Conservation (phyloP, 768 basidiomycete species). For the Hygrocybe coccinea region DNA sequence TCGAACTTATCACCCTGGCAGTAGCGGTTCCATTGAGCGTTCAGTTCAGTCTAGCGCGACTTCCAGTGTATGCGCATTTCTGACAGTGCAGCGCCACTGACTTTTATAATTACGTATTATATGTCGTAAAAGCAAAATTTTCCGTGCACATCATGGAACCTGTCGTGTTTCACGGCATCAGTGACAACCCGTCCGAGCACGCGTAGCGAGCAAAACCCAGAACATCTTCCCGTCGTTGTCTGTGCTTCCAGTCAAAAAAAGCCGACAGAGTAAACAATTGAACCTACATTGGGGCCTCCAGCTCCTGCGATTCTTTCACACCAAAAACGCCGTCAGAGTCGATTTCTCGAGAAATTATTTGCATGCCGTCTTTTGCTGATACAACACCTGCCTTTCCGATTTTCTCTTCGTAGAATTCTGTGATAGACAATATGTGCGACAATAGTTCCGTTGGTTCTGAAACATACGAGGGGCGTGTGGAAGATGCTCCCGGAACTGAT, state of each 20-base stretch:
- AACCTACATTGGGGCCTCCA: constrained; percentile 44
- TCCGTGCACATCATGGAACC: no score
- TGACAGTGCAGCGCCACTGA: background rate
- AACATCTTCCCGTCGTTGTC: constrained; percentile 43
- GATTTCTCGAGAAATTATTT: constrained; percentile 53
- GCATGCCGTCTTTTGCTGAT: constrained; percentile 54
- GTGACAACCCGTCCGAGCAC: constrained; percentile 48
- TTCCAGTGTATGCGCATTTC: background rate
- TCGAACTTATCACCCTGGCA: background rate
- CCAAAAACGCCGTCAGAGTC: constrained; percentile 56
- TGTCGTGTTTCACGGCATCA: constrained; percentile 47
- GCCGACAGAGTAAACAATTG: constrained; percentile 16
- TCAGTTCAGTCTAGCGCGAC: background rate
- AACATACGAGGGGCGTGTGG: constrained; percentile 20
- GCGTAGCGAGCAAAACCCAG: constrained; percentile 54
- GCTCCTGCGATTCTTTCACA: constrained; percentile 22
- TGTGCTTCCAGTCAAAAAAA: constrained; percentile 25
- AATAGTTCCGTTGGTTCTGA: constrained; percentile 38
- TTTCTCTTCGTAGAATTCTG: constrained; percentile 53
- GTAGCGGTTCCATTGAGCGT: background rate
- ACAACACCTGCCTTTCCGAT: constrained; percentile 39
- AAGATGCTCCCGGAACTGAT: constrained; percentile 26
- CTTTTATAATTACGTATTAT: no score
- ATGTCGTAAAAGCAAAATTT: no score
- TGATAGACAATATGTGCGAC: constrained; percentile 37